Base-by-base conservation (phyloP, 345 rosid species). In the Eutrema yunnanense region DNA sequence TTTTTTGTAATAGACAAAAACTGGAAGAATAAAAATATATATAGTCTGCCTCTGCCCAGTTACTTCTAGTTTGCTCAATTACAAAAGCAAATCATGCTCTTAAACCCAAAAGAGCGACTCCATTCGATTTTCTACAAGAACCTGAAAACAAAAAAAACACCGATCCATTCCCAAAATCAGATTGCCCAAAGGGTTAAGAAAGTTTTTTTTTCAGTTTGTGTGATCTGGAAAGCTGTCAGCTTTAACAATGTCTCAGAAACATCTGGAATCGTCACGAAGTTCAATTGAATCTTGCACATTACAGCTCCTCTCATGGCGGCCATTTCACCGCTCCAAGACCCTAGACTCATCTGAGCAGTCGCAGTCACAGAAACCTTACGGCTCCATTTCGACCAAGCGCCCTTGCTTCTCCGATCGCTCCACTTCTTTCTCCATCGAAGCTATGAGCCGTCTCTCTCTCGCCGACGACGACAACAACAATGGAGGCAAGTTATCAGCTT, bases 321-420 rank as follows among this genome's bases (percentile, higher is more conserved):
- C 97, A 26, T 95, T 92, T 77, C 83, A 82, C 56, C 75, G 75
- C 44, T 62, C 88, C 81, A 63, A 78, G 78, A 38, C 83, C 73
- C 79, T 74, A 67, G 86, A 84, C 61, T 12, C 72, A 48, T 62
- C 84, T 51, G 84, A 83, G 16, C 81, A 63, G 4, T 41, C 72
- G 7, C 40, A 22, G 26, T 22, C 82, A 7, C 84, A 81, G 3
- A 74, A 71, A 26, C 83, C 86, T 32, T 77, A 80, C 13, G 43
- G 69, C 76, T 59, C 90, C 70, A 56, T 83, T 65, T 54, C 83
- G 81, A 92, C 81, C 84, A 95, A 95, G 78, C 96, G 96, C 11
- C 99, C 96, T 42, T 95, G 99, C 73, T 94, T 90, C 83, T 85
- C 97, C 81, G 92, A 92, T 75, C 93, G 99, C 52, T 74, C 94